Conservation (phyloP, 2,329 filamentous ascomycete species). For the Tolypocladium pustulatum region DNA sequence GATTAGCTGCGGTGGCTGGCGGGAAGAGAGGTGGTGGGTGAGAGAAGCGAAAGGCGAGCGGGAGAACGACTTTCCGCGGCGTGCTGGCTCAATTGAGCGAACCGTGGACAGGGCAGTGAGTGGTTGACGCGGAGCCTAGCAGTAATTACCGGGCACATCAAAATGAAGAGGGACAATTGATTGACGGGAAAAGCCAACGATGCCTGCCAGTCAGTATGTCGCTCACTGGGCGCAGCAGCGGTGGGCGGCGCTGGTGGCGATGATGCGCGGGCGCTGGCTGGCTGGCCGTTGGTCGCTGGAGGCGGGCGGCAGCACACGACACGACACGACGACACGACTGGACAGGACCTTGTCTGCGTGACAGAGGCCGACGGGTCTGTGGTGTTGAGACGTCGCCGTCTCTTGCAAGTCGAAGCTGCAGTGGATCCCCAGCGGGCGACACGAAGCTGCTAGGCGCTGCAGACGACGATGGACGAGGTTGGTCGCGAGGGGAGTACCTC, state of each 20-base stretch:
- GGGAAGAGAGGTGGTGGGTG: background rate
- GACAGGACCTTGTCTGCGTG: background rate
- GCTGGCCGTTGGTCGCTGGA: background rate
- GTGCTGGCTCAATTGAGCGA: background rate
- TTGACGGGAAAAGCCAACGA: background rate
- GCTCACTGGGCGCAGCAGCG: background rate
- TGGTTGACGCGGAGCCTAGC: background rate
- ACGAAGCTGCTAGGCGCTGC: constrained; percentile 4
- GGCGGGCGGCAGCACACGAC: constrained; percentile 1
- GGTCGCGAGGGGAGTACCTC: constrained; percentile 24
- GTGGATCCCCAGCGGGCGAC: constrained; percentile 6
- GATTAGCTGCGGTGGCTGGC: constrained; percentile 1
- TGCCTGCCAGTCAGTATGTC: background rate
- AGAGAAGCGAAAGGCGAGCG: background rate
- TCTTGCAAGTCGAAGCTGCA: constrained; percentile 1
- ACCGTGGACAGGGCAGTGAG: background rate
- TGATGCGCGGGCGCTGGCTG: constrained; percentile 1
- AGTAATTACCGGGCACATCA: background rate
- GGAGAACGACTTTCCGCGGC: background rate
- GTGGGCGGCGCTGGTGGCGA: background rate
- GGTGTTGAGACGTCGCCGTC: constrained; percentile 3
- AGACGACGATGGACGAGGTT: constrained; percentile 12
- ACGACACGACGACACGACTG: constrained; percentile 4
- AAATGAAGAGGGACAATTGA: background rate
- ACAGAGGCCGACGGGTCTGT: background rate